Percentiles rank a stretch among this genome's conserved stretches.
phyloP scores from a whole-genome alignment of 2,329 filamentous ascomycete genomes.

The Eutypa lata region DNA sequence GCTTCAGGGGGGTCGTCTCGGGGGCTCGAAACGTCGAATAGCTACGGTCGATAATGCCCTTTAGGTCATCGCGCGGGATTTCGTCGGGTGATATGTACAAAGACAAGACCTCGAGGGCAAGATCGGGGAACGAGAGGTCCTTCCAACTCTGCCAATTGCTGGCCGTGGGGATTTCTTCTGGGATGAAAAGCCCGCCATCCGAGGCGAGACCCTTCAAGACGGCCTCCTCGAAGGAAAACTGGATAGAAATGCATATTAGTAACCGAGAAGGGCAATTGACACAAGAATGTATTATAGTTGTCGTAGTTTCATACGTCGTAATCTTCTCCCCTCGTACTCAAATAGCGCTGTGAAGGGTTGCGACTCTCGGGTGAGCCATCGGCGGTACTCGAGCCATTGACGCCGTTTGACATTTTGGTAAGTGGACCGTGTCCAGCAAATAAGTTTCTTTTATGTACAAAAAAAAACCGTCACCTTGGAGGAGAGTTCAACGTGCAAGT shows the following conservation, averaged over 20 bases:
- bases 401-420: slow-evolving; percentile 36
- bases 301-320: slow-evolving; percentile 36
- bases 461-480: too few species aligned
- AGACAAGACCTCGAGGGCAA: slow-evolving; percentile 81
- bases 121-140: slow-evolving; percentile 72
- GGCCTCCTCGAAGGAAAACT: slow-evolving; percentile 88
- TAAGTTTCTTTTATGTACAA: too few species aligned
- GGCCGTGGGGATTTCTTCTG: slow-evolving; percentile 68
- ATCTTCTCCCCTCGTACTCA: slow-evolving; percentile 51
- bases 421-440: neutral
- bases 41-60: slow-evolving; percentile 76
- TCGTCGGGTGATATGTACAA: slow-evolving; percentile 83
- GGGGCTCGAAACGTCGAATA: slow-evolving; percentile 85
- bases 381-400: slow-evolving; percentile 31
- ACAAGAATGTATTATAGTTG: slow-evolving; percentile 9
- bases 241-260: slow-evolving; percentile 8
- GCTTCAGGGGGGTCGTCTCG: slow-evolving; percentile 74
- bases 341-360: slow-evolving; percentile 45
- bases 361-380: slow-evolving; percentile 35
- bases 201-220: slow-evolving; percentile 84
- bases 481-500: too few species aligned
- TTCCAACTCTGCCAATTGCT: slow-evolving; percentile 68
- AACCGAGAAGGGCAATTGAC: slow-evolving; percentile 6
- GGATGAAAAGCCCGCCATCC: slow-evolving; percentile 87
- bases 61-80: slow-evolving; percentile 77